A percentile compares a stretch with the other conserved stretches of the same genome.
Conservation (phyloP, 108 stramenopile genomes). For the Nannochloropsis granulata region DNA sequence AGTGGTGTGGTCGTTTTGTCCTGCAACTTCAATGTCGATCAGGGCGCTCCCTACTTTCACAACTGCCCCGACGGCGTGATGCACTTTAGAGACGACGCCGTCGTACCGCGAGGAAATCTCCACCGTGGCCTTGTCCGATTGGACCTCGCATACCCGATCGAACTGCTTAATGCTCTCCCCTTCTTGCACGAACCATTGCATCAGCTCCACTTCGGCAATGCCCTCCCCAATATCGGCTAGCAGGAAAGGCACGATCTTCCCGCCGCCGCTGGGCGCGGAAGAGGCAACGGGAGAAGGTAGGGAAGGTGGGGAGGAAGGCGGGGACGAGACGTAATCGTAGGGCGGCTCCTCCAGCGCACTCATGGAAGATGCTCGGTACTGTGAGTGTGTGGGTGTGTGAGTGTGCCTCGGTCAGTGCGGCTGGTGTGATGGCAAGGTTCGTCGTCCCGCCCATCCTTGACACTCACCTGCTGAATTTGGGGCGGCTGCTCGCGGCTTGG, state of each 20-base stretch:
- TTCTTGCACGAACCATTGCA: slow-evolving; percentile 75
- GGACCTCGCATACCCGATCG: slow-evolving; percentile 86
- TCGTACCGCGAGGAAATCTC: slow-evolving; percentile 90
- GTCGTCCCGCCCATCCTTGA: too few species aligned
- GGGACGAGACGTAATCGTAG: neutral
- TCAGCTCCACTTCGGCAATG: slow-evolving; percentile 88
- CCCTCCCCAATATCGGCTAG: slow-evolving; percentile 95
- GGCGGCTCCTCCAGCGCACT: neutral
- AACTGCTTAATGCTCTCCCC: slow-evolving; percentile 77
- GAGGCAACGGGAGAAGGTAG: neutral
- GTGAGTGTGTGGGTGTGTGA: too few species aligned
- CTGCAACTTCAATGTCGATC: slow-evolving; percentile 44
- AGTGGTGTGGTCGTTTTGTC: slow-evolving; percentile 1
- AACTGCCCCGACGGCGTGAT: slow-evolving; percentile 64
- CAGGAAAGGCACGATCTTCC: slow-evolving; percentile 9
- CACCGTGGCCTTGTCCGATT: slow-evolving; percentile 93
- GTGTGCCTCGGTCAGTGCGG: too few species aligned
- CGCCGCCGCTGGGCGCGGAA: neutral
- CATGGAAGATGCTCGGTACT: neutral
- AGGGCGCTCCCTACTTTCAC: slow-evolving; percentile 62
- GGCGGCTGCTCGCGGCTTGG: too few species aligned
- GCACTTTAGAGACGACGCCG: slow-evolving; percentile 54
- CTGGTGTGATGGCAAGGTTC: too few species aligned
- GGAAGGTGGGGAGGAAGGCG: neutral
- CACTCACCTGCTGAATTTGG: too few species aligned